A percentile compares a stretch with the other conserved stretches of the same genome.
Evolutionary conservation across 768 basidiomycete genomes (phyloP).

Genomic region (Phlebiopsis gigantea): DNA sequence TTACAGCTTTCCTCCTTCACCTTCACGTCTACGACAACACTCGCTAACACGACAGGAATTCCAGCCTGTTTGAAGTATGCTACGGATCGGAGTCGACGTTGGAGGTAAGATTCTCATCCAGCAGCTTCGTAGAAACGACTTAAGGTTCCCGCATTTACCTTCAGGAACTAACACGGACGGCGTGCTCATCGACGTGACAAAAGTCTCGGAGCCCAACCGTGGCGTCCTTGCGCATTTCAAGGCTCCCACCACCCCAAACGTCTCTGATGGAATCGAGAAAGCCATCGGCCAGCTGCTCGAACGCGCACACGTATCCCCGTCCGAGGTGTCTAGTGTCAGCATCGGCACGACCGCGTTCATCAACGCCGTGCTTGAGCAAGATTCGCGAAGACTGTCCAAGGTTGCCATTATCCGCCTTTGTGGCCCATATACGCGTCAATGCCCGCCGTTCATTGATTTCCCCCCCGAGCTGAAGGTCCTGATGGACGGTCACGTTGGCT

Average conservation of each 20-base stretch:
- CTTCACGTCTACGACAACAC: too few species aligned
- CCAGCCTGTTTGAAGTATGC: slow-evolving; percentile 11
- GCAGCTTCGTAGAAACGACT: slow-evolving; percentile 3
- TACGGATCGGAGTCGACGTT: slow-evolving; percentile 26
- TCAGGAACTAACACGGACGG: slow-evolving; percentile 37
- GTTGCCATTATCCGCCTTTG: slow-evolving; percentile 64
- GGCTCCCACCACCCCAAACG: slow-evolving; percentile 48
- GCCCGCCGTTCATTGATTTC: slow-evolving; percentile 53
- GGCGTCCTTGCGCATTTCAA: slow-evolving; percentile 39
- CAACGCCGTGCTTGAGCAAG: slow-evolving; percentile 54
- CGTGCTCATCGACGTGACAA: slow-evolving; percentile 31
- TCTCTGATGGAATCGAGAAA: slow-evolving; percentile 52
- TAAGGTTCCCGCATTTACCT: too few species aligned
- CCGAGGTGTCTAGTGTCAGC: slow-evolving; percentile 42
- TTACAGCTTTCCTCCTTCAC: too few species aligned
- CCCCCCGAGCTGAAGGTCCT: slow-evolving; percentile 30
- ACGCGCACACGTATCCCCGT: slow-evolving; percentile 29
- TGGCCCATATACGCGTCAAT: slow-evolving; percentile 52
- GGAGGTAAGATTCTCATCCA: too few species aligned
- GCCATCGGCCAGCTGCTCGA: slow-evolving; percentile 44
- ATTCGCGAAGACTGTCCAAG: slow-evolving; percentile 44
- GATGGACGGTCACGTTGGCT: slow-evolving; percentile 31
- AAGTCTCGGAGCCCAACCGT: slow-evolving; percentile 27
- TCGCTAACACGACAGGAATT: neutral
- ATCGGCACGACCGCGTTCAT: slow-evolving; percentile 55